These are phyloP conservation scores for Rossbeevera mucosa DNA, from an alignment of 768 basidiomycete genomes.

Conservation along the genomic window DNA sequence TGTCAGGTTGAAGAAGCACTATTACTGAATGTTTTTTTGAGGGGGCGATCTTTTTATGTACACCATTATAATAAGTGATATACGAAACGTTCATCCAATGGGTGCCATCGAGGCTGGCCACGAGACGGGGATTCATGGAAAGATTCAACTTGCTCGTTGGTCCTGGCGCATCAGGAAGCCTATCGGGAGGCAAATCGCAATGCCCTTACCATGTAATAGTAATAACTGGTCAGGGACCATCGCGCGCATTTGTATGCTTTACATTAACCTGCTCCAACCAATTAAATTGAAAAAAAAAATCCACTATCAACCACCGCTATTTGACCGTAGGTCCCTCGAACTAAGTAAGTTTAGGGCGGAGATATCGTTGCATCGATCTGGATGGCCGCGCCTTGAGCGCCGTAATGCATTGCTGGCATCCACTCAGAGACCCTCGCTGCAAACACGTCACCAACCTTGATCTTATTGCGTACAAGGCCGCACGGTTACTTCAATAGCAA, in stretches of 20 bases:
- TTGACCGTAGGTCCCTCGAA: slow-evolving; percentile 7
- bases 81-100: not conserved
- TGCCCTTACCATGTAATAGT: slow-evolving; percentile 9
- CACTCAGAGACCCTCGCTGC: slow-evolving; percentile 20
- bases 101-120: slow-evolving; percentile 11
- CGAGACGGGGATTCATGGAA: slow-evolving; percentile 13
- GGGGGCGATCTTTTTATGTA: slow-evolving; percentile 15
- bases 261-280: slow-evolving; percentile 6
- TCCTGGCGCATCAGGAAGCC: slow-evolving; percentile 20
- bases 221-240: slow-evolving; percentile 5
- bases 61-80: slow-evolving; percentile 8
- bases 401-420: slow-evolving; percentile 30
- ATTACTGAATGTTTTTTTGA: slow-evolving; percentile 5
- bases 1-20: slow-evolving; percentile 4
- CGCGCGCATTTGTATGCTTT: not conserved
- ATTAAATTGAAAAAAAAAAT: not conserved
- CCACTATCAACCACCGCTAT: not conserved
- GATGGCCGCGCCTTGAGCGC: slow-evolving; percentile 11
- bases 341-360: slow-evolving; percentile 20
- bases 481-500: slow-evolving; percentile 12
- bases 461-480: slow-evolving; percentile 27
- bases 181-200: slow-evolving; percentile 18
- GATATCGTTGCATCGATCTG: slow-evolving; percentile 12
- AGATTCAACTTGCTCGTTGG: not conserved
- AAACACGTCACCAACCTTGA: slow-evolving; percentile 28